Evolutionary conservation across 176 grass and related monocot species (phyloP).

Genomic region (Eragrostis curvula): DNA sequence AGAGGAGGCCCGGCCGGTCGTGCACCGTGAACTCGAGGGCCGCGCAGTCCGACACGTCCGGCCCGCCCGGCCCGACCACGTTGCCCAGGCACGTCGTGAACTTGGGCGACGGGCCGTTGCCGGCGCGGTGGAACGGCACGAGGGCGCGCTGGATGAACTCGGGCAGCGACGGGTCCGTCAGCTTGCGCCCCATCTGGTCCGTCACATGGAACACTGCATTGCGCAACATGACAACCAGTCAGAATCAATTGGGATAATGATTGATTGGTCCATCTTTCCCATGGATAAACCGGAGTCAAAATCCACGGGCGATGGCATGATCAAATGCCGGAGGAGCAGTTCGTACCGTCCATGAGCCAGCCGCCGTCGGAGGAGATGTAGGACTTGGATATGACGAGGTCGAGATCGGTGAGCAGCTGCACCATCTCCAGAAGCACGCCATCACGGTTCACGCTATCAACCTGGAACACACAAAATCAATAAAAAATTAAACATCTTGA

Average conservation of each 20-base stretch:
- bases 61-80: constrained; percentile 48
- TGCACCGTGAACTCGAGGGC: constrained; percentile 70
- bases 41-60: constrained; percentile 58
- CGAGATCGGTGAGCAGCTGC: constrained; percentile 79
- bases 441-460: constrained; percentile 77
- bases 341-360: constrained; percentile 80
- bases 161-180: constrained; percentile 59
- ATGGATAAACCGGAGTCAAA: neutral
- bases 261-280: neutral
- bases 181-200: constrained; percentile 69
- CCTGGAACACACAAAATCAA: constrained; percentile 26
- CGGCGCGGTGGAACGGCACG: constrained; percentile 7
- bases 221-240: neutral
- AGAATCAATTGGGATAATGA: neutral
- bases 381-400: constrained; percentile 87
- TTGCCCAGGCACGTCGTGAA: constrained; percentile 74
- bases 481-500: neutral
- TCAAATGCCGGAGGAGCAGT: neutral
- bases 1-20: constrained; percentile 63
- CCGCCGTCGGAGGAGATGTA: constrained; percentile 89
- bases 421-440: constrained; percentile 88
- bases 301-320: neutral
- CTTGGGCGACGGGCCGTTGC: constrained; percentile 12
- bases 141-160: constrained; percentile 64
- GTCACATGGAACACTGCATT: constrained; percentile 86